Percentiles rank a stretch among this genome's conserved stretches.
Evolutionary conservation across 257 asterid species (phyloP).

Genomic region (Paraleonurus japonicus): DNA sequence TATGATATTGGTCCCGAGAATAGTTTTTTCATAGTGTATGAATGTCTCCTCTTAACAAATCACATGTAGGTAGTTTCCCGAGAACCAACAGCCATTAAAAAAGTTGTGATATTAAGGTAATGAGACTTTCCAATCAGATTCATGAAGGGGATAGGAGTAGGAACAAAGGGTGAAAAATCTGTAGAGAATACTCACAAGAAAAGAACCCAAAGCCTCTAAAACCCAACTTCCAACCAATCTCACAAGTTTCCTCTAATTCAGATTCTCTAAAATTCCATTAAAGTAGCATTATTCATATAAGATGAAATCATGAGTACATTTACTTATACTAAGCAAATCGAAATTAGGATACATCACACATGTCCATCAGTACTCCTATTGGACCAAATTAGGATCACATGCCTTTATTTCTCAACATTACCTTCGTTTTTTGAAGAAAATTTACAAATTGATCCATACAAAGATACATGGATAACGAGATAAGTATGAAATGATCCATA

Average conservation of each 20-base stretch:
- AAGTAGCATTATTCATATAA: not conserved
- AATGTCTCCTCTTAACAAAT: not conserved
- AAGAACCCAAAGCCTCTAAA: no score
- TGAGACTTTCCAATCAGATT: not conserved
- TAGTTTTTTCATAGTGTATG: not conserved
- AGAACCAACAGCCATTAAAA: not conserved
- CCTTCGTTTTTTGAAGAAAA: no score
- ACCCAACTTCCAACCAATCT: no score
- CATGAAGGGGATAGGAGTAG: not conserved
- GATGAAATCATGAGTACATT: not conserved
- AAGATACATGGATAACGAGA: not conserved
- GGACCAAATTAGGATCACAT: no score
- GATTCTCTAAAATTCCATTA: not conserved
- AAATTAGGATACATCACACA: no score
- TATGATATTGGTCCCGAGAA: not conserved
- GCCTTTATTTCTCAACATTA: no score
- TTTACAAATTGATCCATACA: not conserved
- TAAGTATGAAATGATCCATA: not conserved
- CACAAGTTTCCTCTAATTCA: not conserved
- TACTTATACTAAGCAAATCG: no score
- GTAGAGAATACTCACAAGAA: not conserved
- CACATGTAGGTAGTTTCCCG: not conserved
- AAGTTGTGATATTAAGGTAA: not conserved
- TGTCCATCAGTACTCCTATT: no score
- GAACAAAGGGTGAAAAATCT: not conserved